Evolutionary conservation across 1,139 yeast species (phyloP).

Genomic region (Kluyveromyces marxianus): DNA sequence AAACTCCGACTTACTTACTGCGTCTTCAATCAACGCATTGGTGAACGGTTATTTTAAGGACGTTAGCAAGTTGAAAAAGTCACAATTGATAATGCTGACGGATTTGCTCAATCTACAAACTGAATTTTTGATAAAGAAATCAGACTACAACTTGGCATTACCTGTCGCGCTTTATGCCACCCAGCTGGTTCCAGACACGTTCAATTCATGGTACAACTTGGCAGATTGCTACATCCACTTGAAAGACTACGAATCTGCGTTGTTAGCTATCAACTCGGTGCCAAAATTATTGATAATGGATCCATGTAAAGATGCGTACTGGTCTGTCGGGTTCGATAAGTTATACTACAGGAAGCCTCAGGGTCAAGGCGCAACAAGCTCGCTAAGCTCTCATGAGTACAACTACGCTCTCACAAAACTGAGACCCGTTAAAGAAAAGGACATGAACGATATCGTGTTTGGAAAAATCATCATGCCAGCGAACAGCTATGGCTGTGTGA

Average conservation of each 20-base stretch:
- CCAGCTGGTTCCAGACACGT: constrained; percentile 77
- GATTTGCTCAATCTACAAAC: constrained; percentile 56
- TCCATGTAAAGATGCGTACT: constrained; percentile 15
- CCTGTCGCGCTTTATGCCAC: constrained; percentile 70
- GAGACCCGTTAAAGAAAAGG: constrained; percentile 20
- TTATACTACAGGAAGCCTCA: constrained; percentile 26
- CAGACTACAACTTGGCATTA: constrained; percentile 63
- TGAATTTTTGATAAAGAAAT: constrained; percentile 59
- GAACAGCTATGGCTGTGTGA: constrained; percentile 54
- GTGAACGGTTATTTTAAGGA: constrained; percentile 26
- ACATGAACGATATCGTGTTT: constrained; percentile 31
- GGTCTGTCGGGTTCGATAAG: constrained; percentile 11
- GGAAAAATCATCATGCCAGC: constrained; percentile 62
- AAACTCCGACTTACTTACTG: constrained; percentile 69
- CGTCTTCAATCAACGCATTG: constrained; percentile 51
- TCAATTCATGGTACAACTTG: constrained; percentile 71
- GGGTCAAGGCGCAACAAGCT: constrained; percentile 37
- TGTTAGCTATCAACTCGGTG: constrained; percentile 78
- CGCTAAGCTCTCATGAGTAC: constrained; percentile 53
- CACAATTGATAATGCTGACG: constrained; percentile 51
- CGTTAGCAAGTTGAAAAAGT: constrained; percentile 9
- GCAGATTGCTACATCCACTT: constrained; percentile 65
- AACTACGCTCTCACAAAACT: constrained; percentile 46
- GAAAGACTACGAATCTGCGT: constrained; percentile 68
- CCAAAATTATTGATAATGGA: constrained; percentile 42